Conservation (phyloP, 2,329 filamentous ascomycete genomes). For the Colletotrichum neosansevieriae region DNA sequence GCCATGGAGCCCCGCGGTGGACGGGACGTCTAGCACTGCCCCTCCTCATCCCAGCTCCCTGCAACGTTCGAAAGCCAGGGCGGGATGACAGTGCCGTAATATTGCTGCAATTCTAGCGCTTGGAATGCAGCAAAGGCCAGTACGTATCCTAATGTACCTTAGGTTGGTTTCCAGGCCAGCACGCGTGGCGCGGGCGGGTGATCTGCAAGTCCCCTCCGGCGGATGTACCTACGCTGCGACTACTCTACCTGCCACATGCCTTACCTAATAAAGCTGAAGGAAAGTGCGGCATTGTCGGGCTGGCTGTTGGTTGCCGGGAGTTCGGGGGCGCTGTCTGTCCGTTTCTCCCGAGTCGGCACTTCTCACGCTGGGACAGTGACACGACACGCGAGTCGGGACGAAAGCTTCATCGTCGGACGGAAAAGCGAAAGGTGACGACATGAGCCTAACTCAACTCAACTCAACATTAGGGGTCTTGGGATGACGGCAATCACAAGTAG, state of each 20-base stretch:
- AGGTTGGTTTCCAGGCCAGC: slow-evolving; percentile 4
- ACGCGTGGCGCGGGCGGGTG: slow-evolving; percentile 26
- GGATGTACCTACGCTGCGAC: slow-evolving; percentile 3
- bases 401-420: not conserved
- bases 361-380: slow-evolving; percentile 4
- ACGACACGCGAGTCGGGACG: slow-evolving; percentile 23
- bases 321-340: slow-evolving; percentile 9
- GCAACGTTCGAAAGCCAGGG: slow-evolving; percentile 7
- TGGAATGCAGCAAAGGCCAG: slow-evolving; percentile 11
- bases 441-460: slow-evolving; percentile 11
- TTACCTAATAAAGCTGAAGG: no score
- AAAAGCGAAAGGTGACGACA: slow-evolving; percentile 10
- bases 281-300: not conserved
- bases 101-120: not conserved
- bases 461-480: slow-evolving; percentile 7
- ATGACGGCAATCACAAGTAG: slow-evolving; percentile 1
- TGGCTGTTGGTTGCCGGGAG: slow-evolving; percentile 8
- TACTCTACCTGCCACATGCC: no score
- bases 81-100: slow-evolving; percentile 19
- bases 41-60: slow-evolving; percentile 16
- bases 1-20: slow-evolving; percentile 23
- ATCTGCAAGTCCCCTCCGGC: slow-evolving; percentile 10
- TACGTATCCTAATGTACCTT: no score
- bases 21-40: slow-evolving; percentile 27
- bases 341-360: not conserved